Base-by-base conservation (phyloP, 345 rosid species). In the Corymbia maculata region DNA sequence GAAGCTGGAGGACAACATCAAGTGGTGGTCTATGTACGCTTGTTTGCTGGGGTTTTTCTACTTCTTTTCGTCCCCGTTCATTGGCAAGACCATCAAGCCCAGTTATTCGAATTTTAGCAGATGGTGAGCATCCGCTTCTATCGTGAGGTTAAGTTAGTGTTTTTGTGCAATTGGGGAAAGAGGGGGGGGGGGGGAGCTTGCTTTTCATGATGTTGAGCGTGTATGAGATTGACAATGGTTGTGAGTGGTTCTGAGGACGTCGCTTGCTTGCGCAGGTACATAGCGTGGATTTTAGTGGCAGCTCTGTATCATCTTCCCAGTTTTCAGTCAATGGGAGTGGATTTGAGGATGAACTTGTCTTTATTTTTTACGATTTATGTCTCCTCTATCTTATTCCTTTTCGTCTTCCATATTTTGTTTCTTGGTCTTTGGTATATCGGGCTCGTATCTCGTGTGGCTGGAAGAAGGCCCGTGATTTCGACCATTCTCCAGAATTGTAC, bases 21-120 rank as follows among this genome's bases (percentile, higher is more conserved):
- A 98, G 90, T 97, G 99, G 99, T 98, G 99, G 99, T 96, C 99
- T 61, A 98, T 98, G 98, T 98, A 98, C 93, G 99, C 95, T 11
- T 98, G 99, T 87, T 90, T 98, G 93, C 97, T 98, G 84, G 99
- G 99, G 36, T 98, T 98, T 92, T 98, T 98, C 95, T 98, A 98
- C 91, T 97, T 95, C 98, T 97, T 98, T 91, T 97, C 99, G 16
- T 98, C 99, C 64, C 99, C 99, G 47, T 98, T 98, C 93, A 90
- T 98, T 52, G 97, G 96, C 91, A 98, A 97, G 96, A 98, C 98
- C 80, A 93, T 97, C 91, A 97, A 94, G 91, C 99, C 99, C 47
- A 98, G 97, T 88, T 98, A 98, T 89, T 96, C 99, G 30, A 98
- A 98, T 92, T 98, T 98, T 93, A 97, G 99, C 91, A 91, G 98